phyloP scores from a whole-genome alignment of 768 basidiomycete species.

The Phanerochaete carnosa region DNA sequence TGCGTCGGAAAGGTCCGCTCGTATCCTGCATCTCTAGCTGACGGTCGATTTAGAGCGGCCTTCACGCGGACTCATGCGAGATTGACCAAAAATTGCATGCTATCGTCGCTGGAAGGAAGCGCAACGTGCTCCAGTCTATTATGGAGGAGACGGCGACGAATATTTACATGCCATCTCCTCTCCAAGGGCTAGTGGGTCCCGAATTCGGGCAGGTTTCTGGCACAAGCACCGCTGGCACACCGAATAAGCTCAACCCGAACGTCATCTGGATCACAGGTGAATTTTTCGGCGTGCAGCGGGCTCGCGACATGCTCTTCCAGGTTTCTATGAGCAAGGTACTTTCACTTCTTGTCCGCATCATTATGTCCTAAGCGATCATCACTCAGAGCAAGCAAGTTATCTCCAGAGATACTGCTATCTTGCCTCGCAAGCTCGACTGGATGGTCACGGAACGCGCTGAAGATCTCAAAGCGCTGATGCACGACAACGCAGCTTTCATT shows the following conservation, averaged over 20 bases:
- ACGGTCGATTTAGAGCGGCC: slow-evolving; percentile 59
- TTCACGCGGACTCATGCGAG: slow-evolving; percentile 88
- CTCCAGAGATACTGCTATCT: slow-evolving; percentile 88
- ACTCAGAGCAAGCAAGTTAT: slow-evolving; percentile 82
- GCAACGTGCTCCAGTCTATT: slow-evolving; percentile 81
- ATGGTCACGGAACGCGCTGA: slow-evolving; percentile 96
- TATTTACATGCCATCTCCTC: slow-evolving; percentile 88
- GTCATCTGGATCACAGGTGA: slow-evolving; percentile 97
- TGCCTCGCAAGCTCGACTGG: slow-evolving; percentile 98
- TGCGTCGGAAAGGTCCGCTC: slow-evolving; percentile 39
- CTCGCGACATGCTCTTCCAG: slow-evolving; percentile 92
- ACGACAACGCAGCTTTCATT: slow-evolving; percentile 94
- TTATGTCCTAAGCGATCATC: not conserved
- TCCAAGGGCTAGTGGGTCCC: slow-evolving; percentile 81
- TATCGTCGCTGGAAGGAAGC: slow-evolving; percentile 88
- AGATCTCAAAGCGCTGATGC: slow-evolving; percentile 89
- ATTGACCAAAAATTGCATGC: slow-evolving; percentile 94
- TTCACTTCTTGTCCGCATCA: slow-evolving; percentile 1
- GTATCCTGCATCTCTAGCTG: slow-evolving; percentile 3
- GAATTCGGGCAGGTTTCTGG: slow-evolving; percentile 43
- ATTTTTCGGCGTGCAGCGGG: slow-evolving; percentile 93
- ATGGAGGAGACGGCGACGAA: slow-evolving; percentile 98
- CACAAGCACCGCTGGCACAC: slow-evolving; percentile 31
- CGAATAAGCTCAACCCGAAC: slow-evolving; percentile 59
- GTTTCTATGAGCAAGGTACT: slow-evolving; percentile 81